Base-by-base conservation (phyloP, 495 filamentous ascomycete species). In the Gamarada debralockiae region DNA sequence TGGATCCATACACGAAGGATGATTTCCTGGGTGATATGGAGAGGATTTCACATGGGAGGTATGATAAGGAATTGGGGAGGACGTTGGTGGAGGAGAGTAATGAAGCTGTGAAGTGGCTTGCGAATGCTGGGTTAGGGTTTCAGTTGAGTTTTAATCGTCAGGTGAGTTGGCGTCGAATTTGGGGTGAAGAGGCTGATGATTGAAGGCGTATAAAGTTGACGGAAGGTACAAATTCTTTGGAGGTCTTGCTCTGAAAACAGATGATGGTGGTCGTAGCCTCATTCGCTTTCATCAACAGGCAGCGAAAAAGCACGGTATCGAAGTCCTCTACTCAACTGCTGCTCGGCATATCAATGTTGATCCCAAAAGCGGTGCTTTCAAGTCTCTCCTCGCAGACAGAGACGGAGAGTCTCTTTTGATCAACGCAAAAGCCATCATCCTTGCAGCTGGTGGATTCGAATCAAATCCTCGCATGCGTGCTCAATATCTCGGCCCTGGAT, bases 381-480 rank as follows among this genome's bases (percentile, higher is more conserved):
- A 44, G 1, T 69, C 65, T 7, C 67, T 77, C 1, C 51, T 54
- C 2, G 70, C 73, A 6, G 53, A 69, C 13, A 56, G 56, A 4
- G 38, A 57, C 12, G 64, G 65, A 18, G 55, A 56, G 47, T 47
- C 52, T 9, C 52, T 57, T 3, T 38, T 49, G 2, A 70, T 82
- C 48, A 50, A 56, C 2, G 63, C 73, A 0, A 47, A 52, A 0
- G 69, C 74, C 1, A 63, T 83, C 1, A 63, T 85, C n/a, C 64
- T 86, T 7, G 76, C 77, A 0, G 74, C 77, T 6, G 82, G 83
- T 7, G 83, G 83, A 0, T 85, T 85, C 55, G 78, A 86, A 59
- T 70, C 80, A 13, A 79, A 74, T 40, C 67, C 82, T 0, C 64
- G 68, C 6, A 59, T 84, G 61, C 70, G 81, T 0, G 60, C 69